Percentiles rank a stretch among this genome's conserved stretches.
Conservation (phyloP, 2,329 filamentous ascomycete genomes). For the Neonectria sp. region DNA sequence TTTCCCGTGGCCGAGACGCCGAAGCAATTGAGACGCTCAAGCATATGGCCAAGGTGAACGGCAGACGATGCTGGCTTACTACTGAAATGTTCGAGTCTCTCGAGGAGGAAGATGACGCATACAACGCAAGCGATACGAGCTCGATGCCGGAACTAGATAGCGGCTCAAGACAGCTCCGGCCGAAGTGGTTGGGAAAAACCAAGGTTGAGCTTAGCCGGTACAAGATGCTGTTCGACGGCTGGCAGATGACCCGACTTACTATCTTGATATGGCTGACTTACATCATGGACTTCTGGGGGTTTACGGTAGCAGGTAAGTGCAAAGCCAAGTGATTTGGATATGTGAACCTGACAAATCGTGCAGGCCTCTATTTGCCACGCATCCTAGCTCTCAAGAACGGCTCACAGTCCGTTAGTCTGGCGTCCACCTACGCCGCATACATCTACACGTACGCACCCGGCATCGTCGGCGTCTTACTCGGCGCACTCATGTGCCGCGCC, state of each 20-base stretch:
- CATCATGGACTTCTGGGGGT: constrained; percentile 57
- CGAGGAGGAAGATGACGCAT: constrained; percentile 41
- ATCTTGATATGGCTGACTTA: constrained; percentile 56
- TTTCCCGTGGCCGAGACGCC: constrained; percentile 60
- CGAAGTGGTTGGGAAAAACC: constrained; percentile 34
- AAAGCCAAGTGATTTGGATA: rapidly evolving
- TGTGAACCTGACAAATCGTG: neutral
- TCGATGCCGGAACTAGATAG: constrained; percentile 34
- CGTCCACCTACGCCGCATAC: constrained; percentile 66
- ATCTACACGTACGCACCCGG: constrained; percentile 69
- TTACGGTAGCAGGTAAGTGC: constrained; percentile 54
- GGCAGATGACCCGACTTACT: constrained; percentile 54
- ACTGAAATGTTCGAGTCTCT: constrained; percentile 54
- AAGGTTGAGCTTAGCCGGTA: constrained; percentile 45
- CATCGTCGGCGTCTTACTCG: constrained; percentile 65
- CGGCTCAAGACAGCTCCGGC: constrained; percentile 32
- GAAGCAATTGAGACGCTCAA: constrained; percentile 65
- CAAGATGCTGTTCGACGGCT: constrained; percentile 52
- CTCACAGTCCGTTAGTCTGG: constrained; percentile 58
- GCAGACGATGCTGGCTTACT: constrained; percentile 53
- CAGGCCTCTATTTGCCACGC: constrained; percentile 61
- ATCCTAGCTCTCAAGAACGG: constrained; percentile 68
- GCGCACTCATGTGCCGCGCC: constrained; percentile 57
- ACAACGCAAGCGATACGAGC: constrained; percentile 33
- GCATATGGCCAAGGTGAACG: constrained; percentile 60